Evolutionary conservation across 805 yeast genomes (phyloP).

Genomic region (Lachancea nothofagi): DNA sequence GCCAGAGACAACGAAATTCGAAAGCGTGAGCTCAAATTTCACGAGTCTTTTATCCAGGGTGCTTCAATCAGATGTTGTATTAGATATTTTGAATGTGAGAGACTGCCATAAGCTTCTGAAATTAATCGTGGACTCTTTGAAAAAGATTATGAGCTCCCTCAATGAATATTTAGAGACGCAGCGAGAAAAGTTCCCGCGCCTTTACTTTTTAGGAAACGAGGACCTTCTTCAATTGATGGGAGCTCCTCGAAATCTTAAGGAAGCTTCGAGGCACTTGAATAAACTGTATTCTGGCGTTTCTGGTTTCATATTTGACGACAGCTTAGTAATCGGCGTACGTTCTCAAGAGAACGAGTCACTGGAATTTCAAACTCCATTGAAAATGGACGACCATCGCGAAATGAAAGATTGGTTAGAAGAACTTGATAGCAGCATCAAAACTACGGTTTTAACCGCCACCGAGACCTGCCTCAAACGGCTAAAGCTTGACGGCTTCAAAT

Average conservation of each 20-base stretch:
- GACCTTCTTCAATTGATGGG: slow-evolving; percentile 83
- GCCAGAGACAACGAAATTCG: slow-evolving; percentile 61
- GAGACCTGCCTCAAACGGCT: slow-evolving; percentile 31
- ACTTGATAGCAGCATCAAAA: slow-evolving; percentile 50
- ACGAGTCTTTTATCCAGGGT: slow-evolving; percentile 45
- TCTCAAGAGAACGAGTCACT: slow-evolving; percentile 68
- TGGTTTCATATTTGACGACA: slow-evolving; percentile 35
- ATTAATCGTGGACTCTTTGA: slow-evolving; percentile 50
- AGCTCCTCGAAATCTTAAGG: slow-evolving; percentile 40
- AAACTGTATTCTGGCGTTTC: slow-evolving; percentile 70
- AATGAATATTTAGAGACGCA: slow-evolving; percentile 77
- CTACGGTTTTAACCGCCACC: slow-evolving; percentile 40
- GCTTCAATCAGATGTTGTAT: slow-evolving; percentile 43
- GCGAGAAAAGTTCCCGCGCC: slow-evolving; percentile 69
- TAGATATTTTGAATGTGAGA: slow-evolving; percentile 50
- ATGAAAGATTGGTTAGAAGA: slow-evolving; percentile 58
- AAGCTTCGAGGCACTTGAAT: slow-evolving; percentile 53
- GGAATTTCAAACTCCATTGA: slow-evolving; percentile 38
- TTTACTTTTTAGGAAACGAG: slow-evolving; percentile 86
- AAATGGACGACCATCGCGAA: slow-evolving; percentile 37
- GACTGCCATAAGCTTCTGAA: slow-evolving; percentile 44
- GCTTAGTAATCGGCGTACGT: slow-evolving; percentile 40
- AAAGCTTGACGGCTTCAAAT: not conserved
- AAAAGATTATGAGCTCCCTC: slow-evolving; percentile 56
- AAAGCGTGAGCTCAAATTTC: slow-evolving; percentile 56